Evolutionary conservation across 23 red algal genomes (phyloP).

Genomic region (Rhodosorus marinus): DNA sequence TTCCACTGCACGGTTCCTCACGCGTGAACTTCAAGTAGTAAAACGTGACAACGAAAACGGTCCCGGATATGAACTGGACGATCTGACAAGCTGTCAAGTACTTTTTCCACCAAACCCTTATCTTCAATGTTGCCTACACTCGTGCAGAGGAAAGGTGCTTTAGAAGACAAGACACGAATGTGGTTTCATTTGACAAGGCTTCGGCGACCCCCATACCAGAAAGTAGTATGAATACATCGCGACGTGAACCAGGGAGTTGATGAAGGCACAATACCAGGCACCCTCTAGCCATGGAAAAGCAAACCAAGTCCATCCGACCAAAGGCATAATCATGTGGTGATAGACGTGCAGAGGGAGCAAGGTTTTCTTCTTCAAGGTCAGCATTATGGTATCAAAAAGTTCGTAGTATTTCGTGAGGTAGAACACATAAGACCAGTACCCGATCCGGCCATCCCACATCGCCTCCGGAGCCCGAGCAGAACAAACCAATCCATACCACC

Average conservation of each 20-base stretch:
- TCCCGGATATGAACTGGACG: too few species aligned
- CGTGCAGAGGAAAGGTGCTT: too few species aligned
- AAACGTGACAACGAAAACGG: too few species aligned
- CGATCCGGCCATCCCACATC: too few species aligned
- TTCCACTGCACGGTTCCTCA: too few species aligned
- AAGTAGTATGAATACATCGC: conserved; percentile 99
- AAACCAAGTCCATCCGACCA: too few species aligned
- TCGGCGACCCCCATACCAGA: not conserved
- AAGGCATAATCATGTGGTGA: conserved; percentile 86
- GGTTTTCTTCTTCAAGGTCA: conserved; percentile 89
- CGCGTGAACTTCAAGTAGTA: too few species aligned
- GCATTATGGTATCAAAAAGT: conserved; percentile 81
- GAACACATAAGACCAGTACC: conserved; percentile 97
- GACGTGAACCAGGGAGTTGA: conserved; percentile 88
- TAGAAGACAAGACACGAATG: too few species aligned
- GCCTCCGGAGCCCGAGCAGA: too few species aligned
- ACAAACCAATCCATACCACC: too few species aligned
- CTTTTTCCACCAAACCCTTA: conserved; percentile 96
- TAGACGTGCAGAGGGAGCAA: conserved; percentile 93
- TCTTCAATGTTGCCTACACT: conserved; percentile 46
- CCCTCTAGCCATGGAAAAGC: too few species aligned
- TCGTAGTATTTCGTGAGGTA: conserved; percentile 97
- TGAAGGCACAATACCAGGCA: conserved; percentile 78
- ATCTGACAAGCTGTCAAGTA: conserved; percentile 92
- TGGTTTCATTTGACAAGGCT: too few species aligned